Evolutionary conservation across 176 grass and related monocot genomes (phyloP).

Genomic region (Musa itinerans): DNA sequence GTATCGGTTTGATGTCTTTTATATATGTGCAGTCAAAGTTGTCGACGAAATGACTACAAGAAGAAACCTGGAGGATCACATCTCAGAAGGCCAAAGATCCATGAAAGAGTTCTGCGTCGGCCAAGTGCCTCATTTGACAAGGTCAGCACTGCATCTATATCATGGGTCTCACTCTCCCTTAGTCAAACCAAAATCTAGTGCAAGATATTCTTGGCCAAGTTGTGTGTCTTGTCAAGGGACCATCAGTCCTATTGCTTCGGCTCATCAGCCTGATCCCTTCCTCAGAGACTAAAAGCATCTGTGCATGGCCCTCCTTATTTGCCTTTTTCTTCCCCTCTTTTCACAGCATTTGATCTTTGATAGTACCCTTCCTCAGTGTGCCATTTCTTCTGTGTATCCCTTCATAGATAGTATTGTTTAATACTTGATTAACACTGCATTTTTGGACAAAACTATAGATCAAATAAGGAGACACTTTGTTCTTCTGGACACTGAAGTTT

Average conservation of each 20-base stretch:
- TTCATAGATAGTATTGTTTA: too few relatives aligned
- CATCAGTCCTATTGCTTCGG: neutral
- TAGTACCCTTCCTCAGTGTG: too few relatives aligned
- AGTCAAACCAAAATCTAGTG: conserved; percentile 23
- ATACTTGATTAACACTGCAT: too few relatives aligned
- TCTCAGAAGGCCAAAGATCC: neutral
- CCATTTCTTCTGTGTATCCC: too few relatives aligned
- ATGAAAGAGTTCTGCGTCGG: neutral
- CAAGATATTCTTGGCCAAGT: conserved; percentile 14
- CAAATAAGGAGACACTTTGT: too few relatives aligned
- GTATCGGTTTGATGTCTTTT: too few relatives aligned
- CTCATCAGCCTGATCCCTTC: neutral
- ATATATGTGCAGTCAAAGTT: too few relatives aligned
- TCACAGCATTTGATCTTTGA: neutral
- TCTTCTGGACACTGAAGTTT: too few relatives aligned
- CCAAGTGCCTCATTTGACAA: neutral
- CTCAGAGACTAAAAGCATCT: neutral
- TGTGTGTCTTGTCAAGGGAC: neutral
- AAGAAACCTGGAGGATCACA: too few relatives aligned
- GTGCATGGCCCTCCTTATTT: conserved; percentile 1
- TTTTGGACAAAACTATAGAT: too few relatives aligned
- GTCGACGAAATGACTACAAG: too few relatives aligned
- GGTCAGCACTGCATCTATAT: neutral
- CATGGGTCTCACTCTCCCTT: neutral
- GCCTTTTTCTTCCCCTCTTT: conserved; percentile 14